Evolutionary conservation across 2,329 filamentous ascomycete species (phyloP).

Genomic region (Cephalotrichum gorgonifer): DNA sequence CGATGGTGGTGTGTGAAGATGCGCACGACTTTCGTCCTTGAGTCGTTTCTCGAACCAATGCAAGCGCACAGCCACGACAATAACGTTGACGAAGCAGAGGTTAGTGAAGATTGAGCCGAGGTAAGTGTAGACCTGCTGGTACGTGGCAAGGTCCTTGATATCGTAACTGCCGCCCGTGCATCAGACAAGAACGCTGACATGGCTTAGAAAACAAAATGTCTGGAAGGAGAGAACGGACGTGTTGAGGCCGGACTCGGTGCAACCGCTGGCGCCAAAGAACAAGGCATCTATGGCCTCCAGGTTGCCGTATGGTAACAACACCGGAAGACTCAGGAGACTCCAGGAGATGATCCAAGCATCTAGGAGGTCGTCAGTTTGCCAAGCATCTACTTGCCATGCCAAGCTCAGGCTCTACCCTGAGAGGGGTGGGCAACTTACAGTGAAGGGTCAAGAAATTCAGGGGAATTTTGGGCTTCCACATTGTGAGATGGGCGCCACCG

Average conservation of each 20-base stretch:
- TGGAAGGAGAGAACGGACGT: slow-evolving; percentile 28
- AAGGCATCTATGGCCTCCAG: slow-evolving; percentile 78
- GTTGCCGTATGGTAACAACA: slow-evolving; percentile 26
- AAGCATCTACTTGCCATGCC: too few species aligned
- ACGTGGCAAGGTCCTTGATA: slow-evolving; percentile 56
- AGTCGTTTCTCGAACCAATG: slow-evolving; percentile 99
- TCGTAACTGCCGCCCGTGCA: slow-evolving; percentile 27
- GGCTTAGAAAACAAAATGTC: too few species aligned
- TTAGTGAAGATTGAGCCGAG: slow-evolving; percentile 64
- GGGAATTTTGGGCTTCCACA: too few species aligned
- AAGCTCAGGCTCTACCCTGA: neutral
- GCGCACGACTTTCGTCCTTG: slow-evolving; percentile 68
- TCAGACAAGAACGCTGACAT: neutral
- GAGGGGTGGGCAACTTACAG: neutral
- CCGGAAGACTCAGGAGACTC: neutral
- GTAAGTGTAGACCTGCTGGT: slow-evolving; percentile 66
- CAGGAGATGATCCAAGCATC: neutral
- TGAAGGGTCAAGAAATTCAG: neutral
- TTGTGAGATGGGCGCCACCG: too few species aligned
- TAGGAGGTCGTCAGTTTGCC: neutral
- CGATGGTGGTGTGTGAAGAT: slow-evolving; percentile 50
- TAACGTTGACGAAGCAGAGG: slow-evolving; percentile 74
- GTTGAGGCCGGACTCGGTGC: slow-evolving; percentile 91
- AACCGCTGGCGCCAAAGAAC: slow-evolving; percentile 74
- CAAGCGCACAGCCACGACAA: slow-evolving; percentile 81